A percentile compares a stretch with the other conserved stretches of the same genome.
Evolutionary conservation across 2,329 filamentous ascomycete species (phyloP).

Genomic region (Lojkania enalia): DNA sequence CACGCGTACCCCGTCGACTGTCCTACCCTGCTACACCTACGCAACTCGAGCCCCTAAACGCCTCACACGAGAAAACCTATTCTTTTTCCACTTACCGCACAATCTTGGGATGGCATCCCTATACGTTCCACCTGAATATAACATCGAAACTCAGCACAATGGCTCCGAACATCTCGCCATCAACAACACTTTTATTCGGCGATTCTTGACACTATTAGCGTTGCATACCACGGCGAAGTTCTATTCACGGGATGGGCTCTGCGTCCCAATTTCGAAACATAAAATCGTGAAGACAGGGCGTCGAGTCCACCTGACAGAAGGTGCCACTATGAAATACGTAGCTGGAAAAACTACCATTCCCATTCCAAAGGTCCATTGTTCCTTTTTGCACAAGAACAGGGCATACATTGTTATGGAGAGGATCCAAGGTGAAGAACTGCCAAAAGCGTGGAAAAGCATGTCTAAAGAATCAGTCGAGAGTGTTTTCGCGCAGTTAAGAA

Average conservation of each 20-base stretch:
- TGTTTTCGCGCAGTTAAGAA: slow-evolving; percentile 21
- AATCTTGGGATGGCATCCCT: slow-evolving; percentile 13
- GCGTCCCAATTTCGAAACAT: slow-evolving; percentile 30
- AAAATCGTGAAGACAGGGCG: slow-evolving; percentile 41
- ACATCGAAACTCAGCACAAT: slow-evolving; percentile 24
- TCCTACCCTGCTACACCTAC: not conserved
- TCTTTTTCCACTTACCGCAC: slow-evolving; percentile 5
- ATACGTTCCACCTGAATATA: slow-evolving; percentile 14
- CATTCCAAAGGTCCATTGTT: slow-evolving; percentile 50
- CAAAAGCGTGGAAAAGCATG: slow-evolving; percentile 18
- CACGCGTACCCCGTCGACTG: not conserved
- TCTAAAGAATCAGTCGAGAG: slow-evolving; percentile 15
- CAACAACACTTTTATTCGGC: slow-evolving; percentile 31
- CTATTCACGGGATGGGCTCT: slow-evolving; percentile 25
- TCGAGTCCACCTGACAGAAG: slow-evolving; percentile 43
- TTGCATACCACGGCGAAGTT: slow-evolving; percentile 33
- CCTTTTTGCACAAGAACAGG: slow-evolving; percentile 46
- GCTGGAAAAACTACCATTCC: slow-evolving; percentile 49
- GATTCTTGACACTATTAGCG: slow-evolving; percentile 27
- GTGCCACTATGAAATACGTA: slow-evolving; percentile 47
- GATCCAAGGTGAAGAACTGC: slow-evolving; percentile 35
- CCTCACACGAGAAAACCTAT: slow-evolving; percentile 4
- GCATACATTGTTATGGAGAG: slow-evolving; percentile 55
- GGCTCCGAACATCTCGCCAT: slow-evolving; percentile 43
- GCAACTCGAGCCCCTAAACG: not conserved